These are phyloP conservation scores for Lyophyllum shimeji DNA, from an alignment of 768 basidiomycete genomes.

Conservation along the genomic window DNA sequence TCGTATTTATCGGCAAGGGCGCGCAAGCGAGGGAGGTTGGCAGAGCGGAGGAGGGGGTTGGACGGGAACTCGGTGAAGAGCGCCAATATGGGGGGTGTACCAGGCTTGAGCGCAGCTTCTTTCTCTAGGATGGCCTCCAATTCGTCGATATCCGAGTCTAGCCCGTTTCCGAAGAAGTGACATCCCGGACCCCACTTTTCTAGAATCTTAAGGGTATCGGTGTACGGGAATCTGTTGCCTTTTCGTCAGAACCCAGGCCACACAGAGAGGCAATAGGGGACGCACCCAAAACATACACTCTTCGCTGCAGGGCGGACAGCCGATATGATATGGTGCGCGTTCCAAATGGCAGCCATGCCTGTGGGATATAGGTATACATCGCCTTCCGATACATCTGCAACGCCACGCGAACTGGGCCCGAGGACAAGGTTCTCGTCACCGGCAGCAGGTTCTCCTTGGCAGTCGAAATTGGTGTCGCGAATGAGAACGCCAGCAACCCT, in stretches of 20 bases:
- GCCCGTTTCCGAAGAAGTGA: conserved; percentile 82
- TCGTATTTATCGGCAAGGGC: conserved; percentile 83
- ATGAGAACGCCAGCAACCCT: conserved; percentile 86
- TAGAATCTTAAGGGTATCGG: conserved; percentile 90
- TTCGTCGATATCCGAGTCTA: conserved; percentile 71
- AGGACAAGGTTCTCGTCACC: conserved; percentile 45
- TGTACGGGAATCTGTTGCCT: conserved; percentile 83
- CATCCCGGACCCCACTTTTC: conserved; percentile 97
- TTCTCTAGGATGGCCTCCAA: conserved; percentile 63
- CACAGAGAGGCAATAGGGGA: conserved; percentile 1
- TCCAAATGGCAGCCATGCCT: conserved; percentile 97
- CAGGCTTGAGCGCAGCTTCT: conserved; percentile 36
- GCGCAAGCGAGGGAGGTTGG: conserved; percentile 74
- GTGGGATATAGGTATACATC: conserved; percentile 88
- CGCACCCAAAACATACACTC: conserved; percentile 93
- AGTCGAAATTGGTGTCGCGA: conserved; percentile 49
- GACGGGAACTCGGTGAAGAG: conserved; percentile 95
- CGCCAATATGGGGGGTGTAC: conserved; percentile 65
- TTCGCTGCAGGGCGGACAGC: conserved; percentile 59
- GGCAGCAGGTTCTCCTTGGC: conserved; percentile 32
- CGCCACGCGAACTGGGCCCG: conserved; percentile 69
- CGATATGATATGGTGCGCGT: conserved; percentile 73
- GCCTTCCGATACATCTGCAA: conserved; percentile 68
- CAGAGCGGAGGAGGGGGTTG: conserved; percentile 88
- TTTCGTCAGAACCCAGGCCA: background rate